These are phyloP conservation scores for rapeseed (Brassica napus) DNA, from an alignment of 345 rosid genomes.

Conservation along the genomic window Da-Ae NC_063438.1:1594501-1595000, in stretches of 20 bases:
- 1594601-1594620: neutral
- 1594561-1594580: neutral
- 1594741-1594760: neutral
- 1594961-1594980: conserved; percentile 59
- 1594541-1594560: conserved; percentile 58
- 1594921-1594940: conserved; percentile 57
- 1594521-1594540: conserved; percentile 60
- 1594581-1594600: neutral
- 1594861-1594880: conserved; percentile 57
- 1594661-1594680: conserved; percentile 40
- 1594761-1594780: neutral
- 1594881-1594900: conserved; percentile 81
- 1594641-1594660: conserved; percentile 40
- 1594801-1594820: conserved; percentile 40
- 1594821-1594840: neutral
- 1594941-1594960: conserved; percentile 49
- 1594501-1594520: conserved; percentile 65
- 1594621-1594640: neutral
- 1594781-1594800: conserved; percentile 57
- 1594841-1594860: conserved; percentile 68
- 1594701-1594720: conserved; percentile 63
- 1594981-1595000: conserved; percentile 74
- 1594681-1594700: conserved; percentile 37
- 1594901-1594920: conserved; percentile 80
- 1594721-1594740: conserved; percentile 62